A percentile compares a stretch with the other conserved stretches of the same genome.
phyloP scores from a whole-genome alignment of 106 monocot species.

The Dendrobium nobile region DNA sequence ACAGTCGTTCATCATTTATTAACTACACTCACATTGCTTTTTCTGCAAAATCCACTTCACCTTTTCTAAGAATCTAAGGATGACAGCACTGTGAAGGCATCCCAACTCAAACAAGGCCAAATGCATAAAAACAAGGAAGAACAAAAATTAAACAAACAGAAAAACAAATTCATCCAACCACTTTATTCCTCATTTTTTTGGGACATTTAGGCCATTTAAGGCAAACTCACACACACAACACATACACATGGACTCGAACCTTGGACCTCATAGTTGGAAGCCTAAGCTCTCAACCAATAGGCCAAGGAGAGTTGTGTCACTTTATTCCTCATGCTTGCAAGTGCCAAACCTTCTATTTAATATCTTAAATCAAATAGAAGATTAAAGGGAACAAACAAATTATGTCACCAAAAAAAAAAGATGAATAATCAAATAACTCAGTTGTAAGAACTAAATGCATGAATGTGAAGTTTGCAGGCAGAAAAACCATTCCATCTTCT shows the following conservation, averaged over 20 bases:
- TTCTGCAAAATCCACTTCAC: neutral
- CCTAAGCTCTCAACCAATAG: no score
- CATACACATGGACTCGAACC: no score
- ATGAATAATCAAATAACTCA: no score
- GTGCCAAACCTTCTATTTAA: neutral
- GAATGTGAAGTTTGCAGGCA: neutral
- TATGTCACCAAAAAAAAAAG: neutral
- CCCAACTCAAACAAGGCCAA: neutral
- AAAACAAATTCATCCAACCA: neutral
- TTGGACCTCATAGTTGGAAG: no score
- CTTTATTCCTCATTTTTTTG: conserved; percentile 4
- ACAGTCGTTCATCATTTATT: neutral
- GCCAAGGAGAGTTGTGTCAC: no score
- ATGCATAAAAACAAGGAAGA: neutral
- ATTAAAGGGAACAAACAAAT: neutral
- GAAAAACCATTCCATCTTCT: neutral
- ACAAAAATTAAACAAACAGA: neutral
- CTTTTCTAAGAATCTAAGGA: conserved; percentile 5
- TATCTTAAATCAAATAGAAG: neutral
- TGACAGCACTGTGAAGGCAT: neutral
- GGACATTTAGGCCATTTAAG: no score
- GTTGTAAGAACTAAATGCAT: neutral
- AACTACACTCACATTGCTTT: conserved; percentile 1
- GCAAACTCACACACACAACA: no score
- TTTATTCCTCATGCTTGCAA: conserved; percentile 1